Conservation (phyloP, 495 filamentous ascomycete genomes). For the Trichoderma asperelloides region DNA sequence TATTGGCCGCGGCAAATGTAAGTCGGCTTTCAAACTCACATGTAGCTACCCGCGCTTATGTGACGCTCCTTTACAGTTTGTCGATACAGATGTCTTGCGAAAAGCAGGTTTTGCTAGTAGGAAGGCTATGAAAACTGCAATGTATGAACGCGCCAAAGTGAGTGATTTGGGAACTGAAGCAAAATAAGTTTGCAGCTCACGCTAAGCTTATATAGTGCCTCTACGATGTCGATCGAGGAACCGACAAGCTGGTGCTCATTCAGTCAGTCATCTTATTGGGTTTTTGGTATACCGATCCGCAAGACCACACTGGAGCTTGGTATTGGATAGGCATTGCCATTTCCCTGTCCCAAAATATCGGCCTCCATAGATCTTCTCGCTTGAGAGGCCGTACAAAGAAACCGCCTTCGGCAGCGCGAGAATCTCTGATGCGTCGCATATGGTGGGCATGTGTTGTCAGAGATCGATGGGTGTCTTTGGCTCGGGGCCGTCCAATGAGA, state of each 20-base stretch:
- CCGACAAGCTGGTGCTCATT: conserved; percentile 28
- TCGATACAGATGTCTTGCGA: conserved; percentile 20
- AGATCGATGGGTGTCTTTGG: conserved; percentile 33
- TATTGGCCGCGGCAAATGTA: conserved; percentile 32
- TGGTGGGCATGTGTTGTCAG: conserved; percentile 34
- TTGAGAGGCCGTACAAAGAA: conserved; percentile 15
- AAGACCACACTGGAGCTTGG: conserved; percentile 28
- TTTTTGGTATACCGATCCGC: conserved; percentile 32
- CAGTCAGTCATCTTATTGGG: conserved; percentile 32
- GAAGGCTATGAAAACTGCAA: conserved; percentile 30
- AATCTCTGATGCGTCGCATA: conserved; percentile 29
- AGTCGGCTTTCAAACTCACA: not conserved
- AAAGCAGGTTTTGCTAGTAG: conserved; percentile 26
- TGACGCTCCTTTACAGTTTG: conserved; percentile 15
- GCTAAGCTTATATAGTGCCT: conserved; percentile 22
- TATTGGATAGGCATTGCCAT: conserved; percentile 29
- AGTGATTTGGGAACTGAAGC: not conserved
- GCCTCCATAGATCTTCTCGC: conserved; percentile 25
- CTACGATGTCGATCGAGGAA: conserved; percentile 26
- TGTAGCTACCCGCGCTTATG: not conserved
- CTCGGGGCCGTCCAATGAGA: conserved; percentile 26
- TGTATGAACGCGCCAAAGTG: conserved; percentile 33
- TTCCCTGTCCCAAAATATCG: conserved; percentile 26
- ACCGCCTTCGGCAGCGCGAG: conserved; percentile 20
- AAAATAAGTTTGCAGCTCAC: not conserved